These are phyloP conservation scores for Arthroderma sp. DNA, from an alignment of 2,329 filamentous ascomycete species.

Conservation along the genomic window DNA sequence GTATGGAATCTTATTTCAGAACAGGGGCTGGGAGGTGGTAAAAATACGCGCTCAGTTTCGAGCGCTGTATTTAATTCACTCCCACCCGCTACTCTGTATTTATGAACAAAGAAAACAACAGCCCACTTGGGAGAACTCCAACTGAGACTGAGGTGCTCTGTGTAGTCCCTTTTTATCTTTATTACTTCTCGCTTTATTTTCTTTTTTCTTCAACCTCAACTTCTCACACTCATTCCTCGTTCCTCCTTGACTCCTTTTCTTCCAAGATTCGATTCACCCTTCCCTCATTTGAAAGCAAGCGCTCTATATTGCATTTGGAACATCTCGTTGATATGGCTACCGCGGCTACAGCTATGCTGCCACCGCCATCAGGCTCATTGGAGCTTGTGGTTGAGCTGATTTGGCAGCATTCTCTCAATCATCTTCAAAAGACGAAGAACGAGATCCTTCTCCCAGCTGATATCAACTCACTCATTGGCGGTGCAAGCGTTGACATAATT, in stretches of 20 bases:
- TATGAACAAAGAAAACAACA: conserved; percentile 2
- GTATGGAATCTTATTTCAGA: not conserved
- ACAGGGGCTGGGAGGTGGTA: too few relatives aligned
- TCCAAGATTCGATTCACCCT: not conserved
- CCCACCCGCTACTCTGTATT: too few relatives aligned
- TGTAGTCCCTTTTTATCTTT: too few relatives aligned
- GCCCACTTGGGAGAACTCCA: not conserved
- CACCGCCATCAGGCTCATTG: conserved; percentile 7
- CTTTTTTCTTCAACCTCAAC: not conserved
- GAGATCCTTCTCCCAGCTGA: conserved; percentile 21
- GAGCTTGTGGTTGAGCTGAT: conserved; percentile 14
- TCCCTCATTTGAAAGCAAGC: too few relatives aligned
- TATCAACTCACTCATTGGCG: conserved; percentile 19
- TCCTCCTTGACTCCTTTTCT: not conserved
- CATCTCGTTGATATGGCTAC: conserved; percentile 10
- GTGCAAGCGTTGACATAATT: conserved; percentile 19
- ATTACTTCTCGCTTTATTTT: not conserved
- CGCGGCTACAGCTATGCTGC: not conserved
- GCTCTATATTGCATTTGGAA: not conserved
- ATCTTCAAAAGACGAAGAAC: conserved; percentile 20
- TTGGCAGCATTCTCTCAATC: conserved; percentile 21
- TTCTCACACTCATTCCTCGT: not conserved
- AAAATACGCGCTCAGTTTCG: too few relatives aligned
- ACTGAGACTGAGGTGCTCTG: not conserved
- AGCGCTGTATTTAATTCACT: too few relatives aligned